phyloP scores from a whole-genome alignment of 805 yeast species.

The Cyberlindnera xylosilytica region DNA sequence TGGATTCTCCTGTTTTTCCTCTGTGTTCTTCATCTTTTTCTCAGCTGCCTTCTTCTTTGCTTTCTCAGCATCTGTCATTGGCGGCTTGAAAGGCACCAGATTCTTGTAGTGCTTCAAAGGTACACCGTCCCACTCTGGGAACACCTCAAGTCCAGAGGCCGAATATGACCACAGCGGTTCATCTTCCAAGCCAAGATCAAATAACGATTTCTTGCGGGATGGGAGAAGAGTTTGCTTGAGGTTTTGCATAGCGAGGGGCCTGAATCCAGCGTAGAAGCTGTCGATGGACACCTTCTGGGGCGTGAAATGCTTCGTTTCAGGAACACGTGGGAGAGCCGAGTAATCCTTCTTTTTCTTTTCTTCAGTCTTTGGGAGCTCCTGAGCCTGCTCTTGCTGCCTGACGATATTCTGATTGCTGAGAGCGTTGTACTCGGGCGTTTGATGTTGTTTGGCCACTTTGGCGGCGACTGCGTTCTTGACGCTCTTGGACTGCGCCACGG shows the following conservation, averaged over 20 bases:
- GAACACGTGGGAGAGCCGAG: constrained; percentile 23
- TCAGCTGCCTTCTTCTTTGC: constrained; percentile 6
- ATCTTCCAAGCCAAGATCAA: constrained; percentile 20
- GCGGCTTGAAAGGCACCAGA: constrained; percentile 34
- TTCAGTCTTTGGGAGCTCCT: not conserved
- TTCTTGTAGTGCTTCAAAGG: constrained; percentile 15
- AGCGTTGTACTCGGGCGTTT: constrained; percentile 24
- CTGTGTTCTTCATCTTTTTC: constrained; percentile 1
- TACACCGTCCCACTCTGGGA: constrained; percentile 30
- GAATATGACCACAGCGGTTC: constrained; percentile 33
- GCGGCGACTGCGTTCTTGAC: constrained; percentile 19
- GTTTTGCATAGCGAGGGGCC: constrained; percentile 24
- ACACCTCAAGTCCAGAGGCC: constrained; percentile 34
- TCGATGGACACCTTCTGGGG: constrained; percentile 21
- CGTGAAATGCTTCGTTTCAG: constrained; percentile 16
- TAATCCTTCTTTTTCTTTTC: constrained; percentile 18
- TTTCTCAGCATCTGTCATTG: constrained; percentile 15
- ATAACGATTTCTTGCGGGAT: constrained; percentile 24
- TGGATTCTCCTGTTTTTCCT: constrained; percentile 1
- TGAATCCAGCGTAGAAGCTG: constrained; percentile 21
- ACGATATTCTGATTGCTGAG: constrained; percentile 25
- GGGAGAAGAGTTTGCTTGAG: constrained; percentile 31
- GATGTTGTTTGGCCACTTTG: constrained; percentile 15
- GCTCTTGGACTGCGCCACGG: constrained; percentile 4
- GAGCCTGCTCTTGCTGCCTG: constrained; percentile 2